These are phyloP conservation scores for Eucalyptus caleyi DNA, from an alignment of 345 rosid genomes.

Conservation along the genomic window DNA sequence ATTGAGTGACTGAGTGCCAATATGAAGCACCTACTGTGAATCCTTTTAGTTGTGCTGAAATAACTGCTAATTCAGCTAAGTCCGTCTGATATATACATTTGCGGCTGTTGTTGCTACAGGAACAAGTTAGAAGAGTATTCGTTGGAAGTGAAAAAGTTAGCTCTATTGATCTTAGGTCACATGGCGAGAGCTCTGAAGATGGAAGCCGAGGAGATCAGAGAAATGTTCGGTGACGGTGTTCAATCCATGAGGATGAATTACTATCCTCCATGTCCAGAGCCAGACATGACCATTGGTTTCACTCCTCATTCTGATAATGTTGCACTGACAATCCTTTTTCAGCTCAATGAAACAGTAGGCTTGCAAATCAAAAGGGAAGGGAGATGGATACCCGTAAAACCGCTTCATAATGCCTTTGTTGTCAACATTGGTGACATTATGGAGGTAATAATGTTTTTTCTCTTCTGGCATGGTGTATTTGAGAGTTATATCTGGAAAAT, in stretches of 20 bases:
- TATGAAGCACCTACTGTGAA: background rate
- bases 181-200: slow-evolving; percentile 25
- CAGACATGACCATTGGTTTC: slow-evolving; percentile 27
- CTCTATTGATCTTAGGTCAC: slow-evolving; percentile 5
- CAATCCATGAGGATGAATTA: slow-evolving; percentile 41
- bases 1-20: background rate
- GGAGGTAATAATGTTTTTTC: background rate
- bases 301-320: slow-evolving; percentile 21
- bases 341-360: slow-evolving; percentile 7
- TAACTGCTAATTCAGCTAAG: background rate
- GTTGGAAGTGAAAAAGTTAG: slow-evolving; percentile 13
- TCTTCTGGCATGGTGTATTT: background rate
- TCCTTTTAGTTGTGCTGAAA: background rate
- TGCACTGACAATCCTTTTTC: slow-evolving; percentile 8
- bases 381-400: slow-evolving; percentile 10
- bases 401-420: slow-evolving; percentile 10
- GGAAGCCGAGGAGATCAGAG: slow-evolving; percentile 17
- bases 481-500: background rate
- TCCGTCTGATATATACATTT: background rate
- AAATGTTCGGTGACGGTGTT: slow-evolving; percentile 19
- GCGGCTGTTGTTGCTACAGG: background rate
- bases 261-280: slow-evolving; percentile 44
- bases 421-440: slow-evolving; percentile 3
- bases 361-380: slow-evolving; percentile 13
- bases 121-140: slow-evolving; percentile 15